Base-by-base conservation (phyloP, 2,329 filamentous ascomycete genomes). In the Periconia sp. region DNA sequence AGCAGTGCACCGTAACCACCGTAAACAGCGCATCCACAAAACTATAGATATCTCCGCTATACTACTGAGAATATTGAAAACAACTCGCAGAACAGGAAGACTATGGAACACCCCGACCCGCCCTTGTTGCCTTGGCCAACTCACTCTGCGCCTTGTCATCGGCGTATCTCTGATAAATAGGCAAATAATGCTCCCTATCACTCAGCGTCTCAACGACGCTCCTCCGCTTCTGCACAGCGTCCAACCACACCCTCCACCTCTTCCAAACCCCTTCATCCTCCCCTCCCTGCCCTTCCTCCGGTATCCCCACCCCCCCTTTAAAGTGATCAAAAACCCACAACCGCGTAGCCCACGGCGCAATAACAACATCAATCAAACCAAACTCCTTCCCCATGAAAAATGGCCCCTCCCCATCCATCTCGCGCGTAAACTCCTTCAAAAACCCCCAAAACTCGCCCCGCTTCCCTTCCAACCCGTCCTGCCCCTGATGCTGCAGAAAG, bases 271-370 rank as follows among this genome's bases (percentile, higher is more conserved):
- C 70, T 49, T 84, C 83, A 37, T 88, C 82, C 8, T 79, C 75
- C 0, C 77, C 80, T 2, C 76, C 78, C 48, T 79, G 45, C 0
- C 80, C 80, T 33, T 77, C 66, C 47, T 58, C 73, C 1, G 80
- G 81, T 41, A 85, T 75, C 0, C 78, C 77, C n/a, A 79, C 56
- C 0, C 81, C 82, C 1, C 77, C 79, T 52, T 92, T 92, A 68
- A 88, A 92, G 57, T 90, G 81, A 61, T 92, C 88, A 60, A 92
- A 86, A 6, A 91, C 75, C 77, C 88, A 92, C 18, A 91, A 67
- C 14, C 89, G 79, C 50, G 85, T 82, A 0, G 86, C 85, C 88
- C 88, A 92, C 0, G 89, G 89, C 37, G 85, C 89, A 2, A 92
- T 74, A 57, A 85, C 82, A 20, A 91, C 77, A 69, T 93, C 90